phyloP scores from a whole-genome alignment of 140 eudicot species.

The Oenanthe javanica region DNA sequence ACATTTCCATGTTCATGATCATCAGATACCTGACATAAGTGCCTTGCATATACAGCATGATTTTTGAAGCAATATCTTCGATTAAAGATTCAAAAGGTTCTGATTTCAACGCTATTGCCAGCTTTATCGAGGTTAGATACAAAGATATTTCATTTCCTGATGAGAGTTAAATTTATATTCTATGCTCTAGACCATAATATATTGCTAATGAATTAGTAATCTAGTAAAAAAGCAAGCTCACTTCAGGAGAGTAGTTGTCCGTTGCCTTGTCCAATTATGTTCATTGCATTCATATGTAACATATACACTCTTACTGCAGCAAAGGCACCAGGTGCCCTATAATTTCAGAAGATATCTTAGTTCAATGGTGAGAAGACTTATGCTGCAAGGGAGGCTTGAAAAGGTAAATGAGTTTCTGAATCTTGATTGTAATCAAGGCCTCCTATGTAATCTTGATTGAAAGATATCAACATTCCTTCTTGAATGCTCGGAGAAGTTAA shows the following conservation, averaged over 20 bases:
- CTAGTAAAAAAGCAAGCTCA: neutral
- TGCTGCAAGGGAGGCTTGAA: constrained; percentile 34
- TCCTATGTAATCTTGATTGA: neutral
- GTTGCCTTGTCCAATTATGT: neutral
- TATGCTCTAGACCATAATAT: neutral
- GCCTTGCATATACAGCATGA: constrained; percentile 25
- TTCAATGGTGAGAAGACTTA: constrained; percentile 38
- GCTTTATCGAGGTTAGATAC: constrained; percentile 43
- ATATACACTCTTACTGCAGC: constrained; percentile 27
- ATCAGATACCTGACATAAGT: neutral
- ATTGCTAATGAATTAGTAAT: neutral
- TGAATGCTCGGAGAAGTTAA: neutral
- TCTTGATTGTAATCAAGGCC: neutral
- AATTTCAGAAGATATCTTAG: constrained; percentile 25
- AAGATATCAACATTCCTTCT: neutral
- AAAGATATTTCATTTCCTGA: neutral
- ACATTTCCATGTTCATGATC: neutral
- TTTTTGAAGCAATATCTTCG: constrained; percentile 41
- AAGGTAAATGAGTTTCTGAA: constrained; percentile 30
- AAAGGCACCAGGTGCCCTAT: constrained; percentile 30
- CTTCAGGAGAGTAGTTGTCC: neutral
- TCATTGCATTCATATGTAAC: neutral
- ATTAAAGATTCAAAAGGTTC: constrained; percentile 35
- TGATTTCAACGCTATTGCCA: constrained; percentile 26
- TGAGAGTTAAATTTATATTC: constrained; percentile 1